phyloP scores from a whole-genome alignment of 164 flowering plant genomes.

The Pachysandra terminalis region DNA sequence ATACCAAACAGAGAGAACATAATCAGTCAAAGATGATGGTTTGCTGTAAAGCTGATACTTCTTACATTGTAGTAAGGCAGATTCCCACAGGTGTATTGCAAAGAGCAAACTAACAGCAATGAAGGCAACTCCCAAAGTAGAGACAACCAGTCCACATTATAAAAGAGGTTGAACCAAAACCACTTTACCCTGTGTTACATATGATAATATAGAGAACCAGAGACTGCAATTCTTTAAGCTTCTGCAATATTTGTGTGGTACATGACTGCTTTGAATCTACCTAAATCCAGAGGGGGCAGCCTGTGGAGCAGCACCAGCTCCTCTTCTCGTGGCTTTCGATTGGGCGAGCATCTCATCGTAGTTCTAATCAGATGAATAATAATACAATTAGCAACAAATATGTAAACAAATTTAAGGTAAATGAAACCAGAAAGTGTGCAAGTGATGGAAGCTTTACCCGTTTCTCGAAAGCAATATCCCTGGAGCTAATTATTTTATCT shows the following conservation, averaged over 20 bases:
- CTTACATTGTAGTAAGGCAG: no score
- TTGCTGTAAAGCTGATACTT: no score
- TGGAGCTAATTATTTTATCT: conserved; percentile 62
- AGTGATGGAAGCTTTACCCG: conserved; percentile 38
- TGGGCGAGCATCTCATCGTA: conserved; percentile 67
- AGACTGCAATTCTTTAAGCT: not conserved
- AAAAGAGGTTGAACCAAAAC: no score
- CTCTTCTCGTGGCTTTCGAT: conserved; percentile 60
- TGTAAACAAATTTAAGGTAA: not conserved
- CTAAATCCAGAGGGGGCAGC: conserved; percentile 68
- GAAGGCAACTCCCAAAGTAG: no score
- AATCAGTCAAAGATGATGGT: no score
- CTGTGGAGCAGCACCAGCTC: conserved; percentile 47
- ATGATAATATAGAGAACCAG: not conserved
- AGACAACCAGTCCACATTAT: no score
- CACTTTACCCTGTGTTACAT: no score
- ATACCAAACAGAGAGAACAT: no score
- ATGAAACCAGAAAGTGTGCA: not conserved
- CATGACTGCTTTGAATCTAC: conserved; percentile 15
- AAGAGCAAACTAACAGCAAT: no score
- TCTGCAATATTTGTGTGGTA: not conserved
- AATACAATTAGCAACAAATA: not conserved
- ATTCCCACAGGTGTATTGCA: no score
- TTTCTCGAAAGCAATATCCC: conserved; percentile 55
- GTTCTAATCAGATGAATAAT: conserved; percentile 31